Evolutionary conservation across 805 yeast species (phyloP), one percentile per base, ranked within the genome.

Genomic region (Cyberlindnera xishuangbannaensis): DNA sequence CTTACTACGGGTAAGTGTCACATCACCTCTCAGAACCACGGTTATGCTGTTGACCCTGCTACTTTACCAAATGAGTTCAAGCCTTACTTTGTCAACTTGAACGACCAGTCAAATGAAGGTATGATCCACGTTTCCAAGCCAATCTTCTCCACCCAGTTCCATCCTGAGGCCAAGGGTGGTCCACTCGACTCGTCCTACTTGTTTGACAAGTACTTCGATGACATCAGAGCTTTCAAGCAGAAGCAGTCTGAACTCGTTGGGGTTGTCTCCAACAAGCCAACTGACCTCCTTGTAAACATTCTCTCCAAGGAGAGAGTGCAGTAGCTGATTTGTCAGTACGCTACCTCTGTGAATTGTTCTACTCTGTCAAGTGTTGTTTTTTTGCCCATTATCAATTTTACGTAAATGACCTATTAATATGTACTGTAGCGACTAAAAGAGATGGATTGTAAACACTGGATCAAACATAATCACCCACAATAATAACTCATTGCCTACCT

Each of bases 81-180:
- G 65, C 90, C 88, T 50, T 90, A 80, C 60, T 92, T 92, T 58
- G 73, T 88, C 48, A 92, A 92, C 65, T 71, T 90, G 63, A 92
- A 92, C 59, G 99, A 92, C 61, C 80, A 86, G 58, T 83, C 95
- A 34, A 92, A 92, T 61, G 99, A 92, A 65, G 99, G 99, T 51
- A 87, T 92, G 95, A 81, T 78, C 51, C 98, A 92, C 62, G 71
- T 67, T 37, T 56, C 75, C 25, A 81, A 76, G 59, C 99, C 99
- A 33, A 83, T 90, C 36, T 92, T 90, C 65, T 85, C 96, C 24
- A 86, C 96, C 3, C 98, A 92, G 63, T 92, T 92, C 73, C 99
- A 92, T 60, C 99, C 99, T 30, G 99, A 92, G 64, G 97, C 98
- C 37, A 90, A 87, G 66, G 97, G 98, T 51, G 99, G 99, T 49